phyloP scores from a whole-genome alignment of 83 land plant species.

The Diphasiastrum complanatum region DNA sequence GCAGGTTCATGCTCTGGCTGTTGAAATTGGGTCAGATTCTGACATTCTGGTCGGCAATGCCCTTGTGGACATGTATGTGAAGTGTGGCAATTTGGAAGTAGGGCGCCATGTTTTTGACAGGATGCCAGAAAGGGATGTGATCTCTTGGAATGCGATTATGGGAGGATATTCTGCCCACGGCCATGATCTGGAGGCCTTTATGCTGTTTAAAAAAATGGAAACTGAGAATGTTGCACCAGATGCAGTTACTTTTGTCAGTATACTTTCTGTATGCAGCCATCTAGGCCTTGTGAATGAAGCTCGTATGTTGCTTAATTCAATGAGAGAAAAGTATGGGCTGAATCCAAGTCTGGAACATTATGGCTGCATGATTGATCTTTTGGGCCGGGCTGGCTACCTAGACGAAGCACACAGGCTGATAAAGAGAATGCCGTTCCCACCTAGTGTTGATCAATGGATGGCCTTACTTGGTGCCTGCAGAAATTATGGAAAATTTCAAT shows the following conservation, averaged over 20 bases:
- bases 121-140: conserved; percentile 25
- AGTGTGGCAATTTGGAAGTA: conserved; percentile 25
- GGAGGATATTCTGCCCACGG: conserved; percentile 47
- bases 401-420: conserved; percentile 33
- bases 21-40: conserved; percentile 28
- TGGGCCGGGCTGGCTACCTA: conserved; percentile 28
- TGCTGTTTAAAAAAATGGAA: conserved; percentile 38
- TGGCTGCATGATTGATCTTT: conserved; percentile 35
- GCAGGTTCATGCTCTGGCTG: conserved; percentile 28
- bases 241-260: conserved; percentile 27
- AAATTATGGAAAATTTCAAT: conserved; percentile 20
- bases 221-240: conserved; percentile 24
- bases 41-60: conserved; percentile 26
- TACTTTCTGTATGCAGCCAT: conserved; percentile 47
- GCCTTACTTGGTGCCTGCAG: conserved; percentile 42
- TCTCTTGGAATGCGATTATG: too few relatives aligned
- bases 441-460: conserved; percentile 23
- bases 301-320: conserved; percentile 29
- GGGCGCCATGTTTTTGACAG: conserved; percentile 17
- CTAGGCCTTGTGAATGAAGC: conserved; percentile 36
- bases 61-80: conserved; percentile 39
- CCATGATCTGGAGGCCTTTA: conserved; percentile 29
- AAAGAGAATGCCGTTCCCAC: conserved; percentile 30
- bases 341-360: conserved; percentile 28
- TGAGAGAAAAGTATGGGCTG: conserved; percentile 18